These are phyloP conservation scores for Debaryomyces singareniensis DNA, from an alignment of 1,139 yeast genomes.

Conservation along the genomic window DNA sequence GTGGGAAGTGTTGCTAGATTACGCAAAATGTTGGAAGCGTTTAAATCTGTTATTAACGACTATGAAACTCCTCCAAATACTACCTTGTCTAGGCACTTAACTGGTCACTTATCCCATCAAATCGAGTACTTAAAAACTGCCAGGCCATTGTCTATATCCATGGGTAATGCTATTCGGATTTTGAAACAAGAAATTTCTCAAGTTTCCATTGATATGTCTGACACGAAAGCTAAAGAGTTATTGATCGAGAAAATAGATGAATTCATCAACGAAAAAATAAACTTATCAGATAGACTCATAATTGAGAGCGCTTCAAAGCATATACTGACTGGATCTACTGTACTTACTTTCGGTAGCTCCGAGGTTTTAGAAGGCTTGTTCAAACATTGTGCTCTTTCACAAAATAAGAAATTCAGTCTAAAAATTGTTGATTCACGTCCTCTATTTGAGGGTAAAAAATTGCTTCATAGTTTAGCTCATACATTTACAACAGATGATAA, in stretches of 20 bases:
- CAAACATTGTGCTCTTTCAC: slow-evolving; percentile 56
- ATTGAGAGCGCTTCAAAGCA: slow-evolving; percentile 76
- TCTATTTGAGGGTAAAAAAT: slow-evolving; percentile 81
- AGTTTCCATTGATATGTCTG: slow-evolving; percentile 66
- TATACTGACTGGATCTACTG: slow-evolving; percentile 69
- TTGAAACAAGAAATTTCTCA: slow-evolving; percentile 87
- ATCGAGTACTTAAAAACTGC: slow-evolving; percentile 89
- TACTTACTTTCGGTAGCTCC: slow-evolving; percentile 85
- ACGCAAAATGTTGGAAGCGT: slow-evolving; percentile 77
- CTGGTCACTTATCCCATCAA: slow-evolving; percentile 87
- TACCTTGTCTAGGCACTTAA: slow-evolving; percentile 80
- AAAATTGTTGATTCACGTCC: slow-evolving; percentile 95
- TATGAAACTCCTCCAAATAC: slow-evolving; percentile 84
- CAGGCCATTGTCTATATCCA: slow-evolving; percentile 84
- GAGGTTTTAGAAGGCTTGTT: slow-evolving; percentile 76
- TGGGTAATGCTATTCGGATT: slow-evolving; percentile 99
- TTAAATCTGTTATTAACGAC: slow-evolving; percentile 71
- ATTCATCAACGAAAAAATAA: slow-evolving; percentile 80
- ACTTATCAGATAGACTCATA: slow-evolving; percentile 77
- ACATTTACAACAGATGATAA: slow-evolving; percentile 25
- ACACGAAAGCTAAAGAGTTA: slow-evolving; percentile 63
- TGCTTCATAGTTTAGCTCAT: slow-evolving; percentile 55
- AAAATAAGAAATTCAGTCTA: slow-evolving; percentile 67
- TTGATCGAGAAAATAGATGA: slow-evolving; percentile 67
- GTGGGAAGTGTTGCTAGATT: slow-evolving; percentile 91